Conservation (phyloP, 768 basidiomycete genomes). For the Suillus decipiens region DNA sequence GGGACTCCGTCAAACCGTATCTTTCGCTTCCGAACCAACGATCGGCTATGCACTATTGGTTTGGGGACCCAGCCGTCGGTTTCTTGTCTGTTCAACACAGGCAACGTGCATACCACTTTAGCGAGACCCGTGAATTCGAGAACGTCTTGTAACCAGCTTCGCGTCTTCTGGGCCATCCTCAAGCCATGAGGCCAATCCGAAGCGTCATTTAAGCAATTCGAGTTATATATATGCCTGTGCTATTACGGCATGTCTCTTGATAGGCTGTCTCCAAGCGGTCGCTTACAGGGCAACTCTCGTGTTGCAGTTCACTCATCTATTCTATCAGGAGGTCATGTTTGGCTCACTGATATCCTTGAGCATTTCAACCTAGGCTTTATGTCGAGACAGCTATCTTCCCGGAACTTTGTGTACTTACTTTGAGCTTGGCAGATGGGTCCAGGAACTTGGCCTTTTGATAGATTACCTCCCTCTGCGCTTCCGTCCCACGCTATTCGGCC, state of each 20-base stretch:
- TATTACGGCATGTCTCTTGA: neutral
- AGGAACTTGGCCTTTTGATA: neutral
- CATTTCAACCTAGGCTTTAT: neutral
- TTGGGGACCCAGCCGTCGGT: neutral
- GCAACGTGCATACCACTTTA: neutral
- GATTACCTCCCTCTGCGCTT: neutral
- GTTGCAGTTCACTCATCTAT: neutral
- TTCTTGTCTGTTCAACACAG: neutral
- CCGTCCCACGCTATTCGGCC: neutral
- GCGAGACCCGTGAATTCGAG: neutral
- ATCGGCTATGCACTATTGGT: neutral
- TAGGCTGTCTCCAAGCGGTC: neutral
- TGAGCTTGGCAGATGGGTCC: neutral
- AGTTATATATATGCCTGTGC: neutral
- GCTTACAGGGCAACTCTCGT: neutral
- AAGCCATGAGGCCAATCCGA: neutral
- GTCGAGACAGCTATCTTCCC: neutral
- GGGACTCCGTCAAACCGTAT: neutral
- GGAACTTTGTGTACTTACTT: neutral
- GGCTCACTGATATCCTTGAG: neutral
- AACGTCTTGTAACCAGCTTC: neutral
- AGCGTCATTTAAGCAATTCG: neutral
- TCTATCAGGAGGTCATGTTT: neutral
- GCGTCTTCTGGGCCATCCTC: neutral
- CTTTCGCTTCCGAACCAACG: conserved; percentile 3